A percentile compares a stretch with the other conserved stretches of the same genome.
These are phyloP conservation scores for Emericellopsis cladophorae DNA, from an alignment of 2,329 filamentous ascomycete species.

Conservation along the genomic window DNA sequence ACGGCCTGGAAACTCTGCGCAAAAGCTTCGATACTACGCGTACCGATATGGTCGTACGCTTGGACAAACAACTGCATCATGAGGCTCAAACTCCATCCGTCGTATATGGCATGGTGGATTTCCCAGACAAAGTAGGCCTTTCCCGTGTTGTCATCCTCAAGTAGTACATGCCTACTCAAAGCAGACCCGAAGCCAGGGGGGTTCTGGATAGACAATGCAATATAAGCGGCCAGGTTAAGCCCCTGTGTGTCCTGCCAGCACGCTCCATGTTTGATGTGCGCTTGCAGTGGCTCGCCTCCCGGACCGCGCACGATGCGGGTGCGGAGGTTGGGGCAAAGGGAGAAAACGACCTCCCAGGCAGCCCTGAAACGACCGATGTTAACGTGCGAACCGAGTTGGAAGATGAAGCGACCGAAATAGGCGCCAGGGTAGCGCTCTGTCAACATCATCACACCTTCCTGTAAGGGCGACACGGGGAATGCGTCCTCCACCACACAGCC, in stretches of 20 bases:
- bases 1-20: neutral
- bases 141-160: neutral
- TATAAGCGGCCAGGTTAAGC: no score
- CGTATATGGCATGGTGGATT: slow-evolving; percentile 8
- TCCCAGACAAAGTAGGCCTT: slow-evolving; percentile 5
- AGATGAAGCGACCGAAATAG: slow-evolving; percentile 16
- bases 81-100: slow-evolving; percentile 4
- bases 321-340: slow-evolving; percentile 1
- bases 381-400: slow-evolving; percentile 6
- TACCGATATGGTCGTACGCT: no score
- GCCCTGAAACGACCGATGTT: slow-evolving; percentile 6
- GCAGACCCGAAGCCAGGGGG: no score
- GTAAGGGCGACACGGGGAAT: no score
- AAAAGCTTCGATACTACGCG: no score
- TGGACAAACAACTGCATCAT: no score
- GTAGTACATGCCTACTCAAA: no score
- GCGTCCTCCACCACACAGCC: slow-evolving; percentile 4
- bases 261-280: no score
- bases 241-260: no score
- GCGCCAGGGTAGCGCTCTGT: slow-evolving; percentile 14
- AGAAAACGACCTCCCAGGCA: slow-evolving; percentile 4
- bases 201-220: no score
- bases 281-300: no score
- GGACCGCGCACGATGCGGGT: slow-evolving; percentile 1
- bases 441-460: slow-evolving; percentile 14